These are phyloP conservation scores for Butyriboletus loyo DNA, from an alignment of 768 basidiomycete species.

Conservation along the genomic window DNA sequence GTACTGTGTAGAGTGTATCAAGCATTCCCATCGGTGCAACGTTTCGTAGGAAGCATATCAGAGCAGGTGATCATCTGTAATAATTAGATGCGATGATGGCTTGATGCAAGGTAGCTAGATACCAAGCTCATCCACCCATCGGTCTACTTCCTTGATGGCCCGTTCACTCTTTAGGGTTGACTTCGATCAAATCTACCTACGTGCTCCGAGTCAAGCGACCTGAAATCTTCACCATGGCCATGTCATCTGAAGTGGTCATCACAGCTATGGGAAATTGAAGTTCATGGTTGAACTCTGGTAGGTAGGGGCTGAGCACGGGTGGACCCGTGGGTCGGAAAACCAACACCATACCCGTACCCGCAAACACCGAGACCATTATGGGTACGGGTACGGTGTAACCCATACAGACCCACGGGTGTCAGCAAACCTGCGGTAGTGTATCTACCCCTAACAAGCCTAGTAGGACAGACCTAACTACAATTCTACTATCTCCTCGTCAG, in stretches of 20 bases:
- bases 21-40: not conserved
- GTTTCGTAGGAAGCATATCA: not conserved
- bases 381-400: too few species aligned
- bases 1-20: not conserved
- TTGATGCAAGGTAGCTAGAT: constrained; percentile 32
- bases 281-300: constrained; percentile 58
- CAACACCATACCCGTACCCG: too few species aligned
- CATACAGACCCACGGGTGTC: too few species aligned
- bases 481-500: too few species aligned
- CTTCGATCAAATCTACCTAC: constrained; percentile 38
- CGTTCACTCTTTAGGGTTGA: constrained; percentile 37
- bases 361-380: too few species aligned
- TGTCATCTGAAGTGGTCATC: constrained; percentile 36
- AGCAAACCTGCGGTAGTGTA: too few species aligned
- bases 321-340: too few species aligned
- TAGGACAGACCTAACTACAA: too few species aligned
- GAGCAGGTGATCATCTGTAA: not conserved
- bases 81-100: not conserved
- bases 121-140: constrained; percentile 56
- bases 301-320: too few species aligned
- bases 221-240: constrained; percentile 32
- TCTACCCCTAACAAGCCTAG: too few species aligned
- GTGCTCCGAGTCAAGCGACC: constrained; percentile 42
- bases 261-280: constrained; percentile 60
- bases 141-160: constrained; percentile 41